Evolutionary conservation across 768 basidiomycete species (phyloP), one percentile per base, ranked within the genome.

Genomic region (Termitomyces sp.): DNA sequence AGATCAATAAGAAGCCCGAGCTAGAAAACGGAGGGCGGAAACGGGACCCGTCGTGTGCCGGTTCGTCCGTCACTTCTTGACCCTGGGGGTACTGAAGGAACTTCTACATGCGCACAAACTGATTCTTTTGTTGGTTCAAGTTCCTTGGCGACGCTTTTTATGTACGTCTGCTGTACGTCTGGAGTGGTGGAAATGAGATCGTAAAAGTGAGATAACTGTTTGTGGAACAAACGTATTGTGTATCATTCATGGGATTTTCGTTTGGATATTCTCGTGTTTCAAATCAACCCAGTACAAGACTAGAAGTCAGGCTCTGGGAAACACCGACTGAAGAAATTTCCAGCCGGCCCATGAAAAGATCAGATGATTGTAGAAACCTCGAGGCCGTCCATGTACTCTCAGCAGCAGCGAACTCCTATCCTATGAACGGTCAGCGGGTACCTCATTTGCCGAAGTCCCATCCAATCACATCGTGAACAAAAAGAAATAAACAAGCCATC

Each of bases 391-490:
- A 12, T 95, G 79, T 0, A 95, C 93, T 36, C 90, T 93, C 92
- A 20, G 93, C 94, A 30, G 87, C 89, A 41, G 89, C 92, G 30
- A 98, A 81, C 70, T 98, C 95, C 27, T 75, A 97, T 97, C 64
- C 94, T 81, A 69, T 98, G 95, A 1, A 94, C 94, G 69, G 98
- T 95, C 62, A 98, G 80, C 0, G 96, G 96, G 73, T 94, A 99
- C 12, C 96, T 87, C 97, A 98, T 99, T 6, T 96, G 95, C n/a
- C 41, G 9, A 44, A 20, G 7, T 4, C 2, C 42, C 20, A 20
- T 18, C 20, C 9, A 44, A 44, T 20, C 48, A 69, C 98, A 95
- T 62, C 97, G 80, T 0, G 96, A 96, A 73, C 94, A 98, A 22
- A 37, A 15, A 15, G 15, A 39, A 16, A 7, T 4, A 55, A 47